Evolutionary conservation across 306 rosid species (phyloP).

Genomic region (Biancaea sappan): DNA sequence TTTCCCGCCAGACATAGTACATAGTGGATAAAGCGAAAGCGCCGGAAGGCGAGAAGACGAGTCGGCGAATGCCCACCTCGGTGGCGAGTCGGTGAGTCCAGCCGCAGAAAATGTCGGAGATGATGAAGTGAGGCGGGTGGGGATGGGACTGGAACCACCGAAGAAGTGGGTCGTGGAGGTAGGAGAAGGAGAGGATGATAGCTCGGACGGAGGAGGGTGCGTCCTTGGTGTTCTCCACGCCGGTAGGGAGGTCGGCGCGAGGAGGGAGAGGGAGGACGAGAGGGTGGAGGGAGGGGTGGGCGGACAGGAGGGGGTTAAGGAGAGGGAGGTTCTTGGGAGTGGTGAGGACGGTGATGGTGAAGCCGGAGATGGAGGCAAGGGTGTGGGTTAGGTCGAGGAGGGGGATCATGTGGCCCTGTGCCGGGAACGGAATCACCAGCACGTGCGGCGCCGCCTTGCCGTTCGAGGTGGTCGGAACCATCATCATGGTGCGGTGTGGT

Average conservation of each 20-base stretch:
- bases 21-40: slow-evolving; percentile 46
- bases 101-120: slow-evolving; percentile 60
- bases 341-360: slow-evolving; percentile 37
- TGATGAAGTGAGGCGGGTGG: slow-evolving; percentile 39
- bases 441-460: background rate
- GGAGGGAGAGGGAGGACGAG: slow-evolving; percentile 50
- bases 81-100: slow-evolving; percentile 57
- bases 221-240: slow-evolving; percentile 53
- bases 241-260: slow-evolving; percentile 47
- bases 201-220: slow-evolving; percentile 17
- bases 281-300: slow-evolving; percentile 28
- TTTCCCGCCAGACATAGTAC: slow-evolving; percentile 30
- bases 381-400: slow-evolving; percentile 41
- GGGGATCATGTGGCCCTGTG: slow-evolving; percentile 46
- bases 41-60: slow-evolving; percentile 53
- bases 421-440: slow-evolving; percentile 31
- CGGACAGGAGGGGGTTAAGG: slow-evolving; percentile 25
- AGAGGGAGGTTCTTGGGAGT: slow-evolving; percentile 32
- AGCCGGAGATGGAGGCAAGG: slow-evolving; percentile 11
- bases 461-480: background rate
- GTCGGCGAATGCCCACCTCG: slow-evolving; percentile 37
- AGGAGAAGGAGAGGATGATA: slow-evolving; percentile 38
- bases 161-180: slow-evolving; percentile 37
- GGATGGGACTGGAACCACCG: slow-evolving; percentile 38
- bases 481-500: too few relatives aligned